Evolutionary conservation across 805 yeast species (phyloP).

Genomic region (Candida ovalis): DNA sequence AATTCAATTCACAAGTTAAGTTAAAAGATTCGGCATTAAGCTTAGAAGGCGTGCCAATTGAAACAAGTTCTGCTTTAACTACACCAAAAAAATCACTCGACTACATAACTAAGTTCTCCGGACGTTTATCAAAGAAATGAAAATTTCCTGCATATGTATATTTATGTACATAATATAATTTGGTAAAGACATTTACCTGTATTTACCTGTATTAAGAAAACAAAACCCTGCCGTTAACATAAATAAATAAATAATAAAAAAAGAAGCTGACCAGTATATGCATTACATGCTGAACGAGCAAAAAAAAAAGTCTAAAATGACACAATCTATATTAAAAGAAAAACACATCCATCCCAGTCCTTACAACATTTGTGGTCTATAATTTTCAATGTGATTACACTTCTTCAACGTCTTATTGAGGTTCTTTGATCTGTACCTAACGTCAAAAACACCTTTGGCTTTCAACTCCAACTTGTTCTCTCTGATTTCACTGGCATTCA

Average conservation of each 20-base stretch:
- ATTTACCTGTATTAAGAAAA: too few relatives aligned
- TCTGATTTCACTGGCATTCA: slow-evolving; percentile 7
- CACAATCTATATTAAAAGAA: not conserved
- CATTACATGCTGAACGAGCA: too few relatives aligned
- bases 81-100: slow-evolving; percentile 20
- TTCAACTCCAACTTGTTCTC: slow-evolving; percentile 41
- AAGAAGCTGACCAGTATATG: not conserved
- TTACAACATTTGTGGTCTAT: slow-evolving; percentile 46
- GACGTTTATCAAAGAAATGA: slow-evolving; percentile 14
- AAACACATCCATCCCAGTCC: not conserved
- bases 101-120: slow-evolving; percentile 24
- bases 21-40: slow-evolving; percentile 10
- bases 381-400: slow-evolving; percentile 74
- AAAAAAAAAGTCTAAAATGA: too few relatives aligned
- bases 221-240: too few relatives aligned
- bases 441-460: slow-evolving; percentile 28
- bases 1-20: slow-evolving; percentile 13
- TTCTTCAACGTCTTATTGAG: slow-evolving; percentile 52
- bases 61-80: slow-evolving; percentile 13
- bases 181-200: too few relatives aligned
- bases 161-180: not conserved
- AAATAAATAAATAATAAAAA: not conserved
- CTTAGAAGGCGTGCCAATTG: slow-evolving; percentile 10
- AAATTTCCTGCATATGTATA: too few relatives aligned
- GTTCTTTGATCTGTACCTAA: slow-evolving; percentile 26